Evolutionary conservation across 176 grass and related monocot genomes (phyloP), one percentile per base, ranked within the genome.

Genomic region (Urochloa ruziziensis): DNA sequence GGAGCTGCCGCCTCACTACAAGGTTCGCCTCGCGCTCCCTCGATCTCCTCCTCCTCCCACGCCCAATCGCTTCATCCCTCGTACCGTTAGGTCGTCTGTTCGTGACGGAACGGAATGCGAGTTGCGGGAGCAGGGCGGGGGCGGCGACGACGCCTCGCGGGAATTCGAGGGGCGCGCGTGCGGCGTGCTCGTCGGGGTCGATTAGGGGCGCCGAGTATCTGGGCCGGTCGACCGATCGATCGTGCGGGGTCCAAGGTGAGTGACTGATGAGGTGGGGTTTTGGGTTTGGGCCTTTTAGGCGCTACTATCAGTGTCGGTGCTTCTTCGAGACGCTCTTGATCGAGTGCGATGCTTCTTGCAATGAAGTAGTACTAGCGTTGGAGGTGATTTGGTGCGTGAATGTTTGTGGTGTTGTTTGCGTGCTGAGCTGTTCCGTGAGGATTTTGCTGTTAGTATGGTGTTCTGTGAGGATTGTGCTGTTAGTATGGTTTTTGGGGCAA

Each of bases 1-100:
- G 33, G 79, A 61, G 39, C 71, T 62, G 73, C 40, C 7, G 52
- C n/a, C 4, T 17, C 7, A 18, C 52, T 83, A 70, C 73, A 77
- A 77, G 86, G 80, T 88, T 83, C 65, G 72, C 52, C 19, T 76
- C 73, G 75, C 43, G n/a, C 43, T 52, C 66, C n/a, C 11, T 44
- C 33, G 33, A 25, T 65, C 30, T 59, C 49, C 3, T 56, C 49
- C 30, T 59, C 49, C 3, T 56, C 49, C 7, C 16, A 15, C 60
- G 4, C 62, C 16, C 33, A 40, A 2, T 4, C 73, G 19, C 62
- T 69, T 52, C 35, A 2, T 40, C 48, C 29, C 44, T 9, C 11
- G 25, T 61, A 16, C 17, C 28, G 52, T 53, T 51, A 14, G 71
- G 70, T 49, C 28, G 18, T 67, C 15, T 13, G 24, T 67, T 75